Percentiles rank a stretch among this genome's conserved stretches.
These are phyloP conservation scores for Naumovozyma baii DNA, from an alignment of 805 yeast genomes.

Conservation along the genomic window DNA sequence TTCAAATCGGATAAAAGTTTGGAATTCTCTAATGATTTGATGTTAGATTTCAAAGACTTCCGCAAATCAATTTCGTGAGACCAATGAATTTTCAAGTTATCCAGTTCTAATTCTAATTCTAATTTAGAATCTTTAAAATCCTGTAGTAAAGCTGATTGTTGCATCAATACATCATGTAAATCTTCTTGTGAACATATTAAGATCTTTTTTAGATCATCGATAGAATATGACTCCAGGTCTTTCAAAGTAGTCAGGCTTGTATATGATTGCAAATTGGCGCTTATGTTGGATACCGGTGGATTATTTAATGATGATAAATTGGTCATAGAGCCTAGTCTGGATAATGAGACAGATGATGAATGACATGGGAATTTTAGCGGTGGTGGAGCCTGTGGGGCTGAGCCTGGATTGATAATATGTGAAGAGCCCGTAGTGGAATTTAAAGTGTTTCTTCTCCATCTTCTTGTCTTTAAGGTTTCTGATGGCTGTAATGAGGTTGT, in stretches of 20 bases:
- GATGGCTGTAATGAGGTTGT: neutral
- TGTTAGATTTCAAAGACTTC: constrained; percentile 27
- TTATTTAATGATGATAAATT: neutral
- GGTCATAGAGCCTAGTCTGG: neutral
- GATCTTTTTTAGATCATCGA: constrained; percentile 26
- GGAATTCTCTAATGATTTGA: constrained; percentile 28
- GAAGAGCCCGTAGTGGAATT: constrained; percentile 3
- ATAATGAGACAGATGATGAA: constrained; percentile 1
- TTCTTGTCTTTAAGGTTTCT: constrained; percentile 7
- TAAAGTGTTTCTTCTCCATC: constrained; percentile 21
- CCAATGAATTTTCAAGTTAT: constrained; percentile 26
- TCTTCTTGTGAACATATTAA: constrained; percentile 29
- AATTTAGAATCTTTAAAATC: constrained; percentile 26
- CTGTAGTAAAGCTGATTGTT: constrained; percentile 17
- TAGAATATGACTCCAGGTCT: constrained; percentile 24
- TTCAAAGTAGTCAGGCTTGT: constrained; percentile 22
- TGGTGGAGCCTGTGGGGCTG: neutral
- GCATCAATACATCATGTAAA: constrained; percentile 26
- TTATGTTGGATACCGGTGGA: constrained; percentile 3
- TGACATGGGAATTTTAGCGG: neutral
- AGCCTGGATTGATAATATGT: neutral
- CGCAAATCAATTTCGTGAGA: constrained; percentile 26
- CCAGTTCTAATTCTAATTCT: constrained; percentile 22
- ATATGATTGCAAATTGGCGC: constrained; percentile 17
- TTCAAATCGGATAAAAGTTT: constrained; percentile 26